Conservation (phyloP, 2,329 filamentous ascomycete species). For the Neofusicoccum sp. region DNA sequence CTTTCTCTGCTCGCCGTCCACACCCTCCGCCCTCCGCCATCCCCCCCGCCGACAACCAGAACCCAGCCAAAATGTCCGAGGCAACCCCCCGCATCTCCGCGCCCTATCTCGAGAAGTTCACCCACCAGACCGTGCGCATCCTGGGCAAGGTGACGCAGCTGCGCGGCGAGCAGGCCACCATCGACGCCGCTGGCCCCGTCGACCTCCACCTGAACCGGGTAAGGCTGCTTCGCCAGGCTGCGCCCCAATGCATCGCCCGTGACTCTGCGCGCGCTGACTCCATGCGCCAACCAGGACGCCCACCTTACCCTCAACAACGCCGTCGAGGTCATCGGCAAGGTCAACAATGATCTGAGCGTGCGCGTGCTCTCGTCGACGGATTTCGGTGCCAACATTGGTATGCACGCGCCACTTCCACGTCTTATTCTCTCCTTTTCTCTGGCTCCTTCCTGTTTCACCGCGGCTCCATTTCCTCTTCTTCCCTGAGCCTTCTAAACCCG, state of each 20-base stretch:
- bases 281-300: conserved; percentile 58
- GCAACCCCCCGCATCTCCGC: conserved; percentile 82
- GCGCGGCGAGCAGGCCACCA: conserved; percentile 75
- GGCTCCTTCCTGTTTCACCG: neutral
- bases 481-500: neutral
- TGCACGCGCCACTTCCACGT: conserved; percentile 38
- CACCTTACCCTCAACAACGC: conserved; percentile 71
- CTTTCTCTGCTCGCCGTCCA: neutral
- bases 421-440: neutral
- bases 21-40: neutral
- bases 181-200: conserved; percentile 79
- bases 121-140: conserved; percentile 73
- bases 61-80: conserved; percentile 61
- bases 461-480: neutral
- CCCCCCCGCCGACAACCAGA: neutral
- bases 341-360: conserved; percentile 71
- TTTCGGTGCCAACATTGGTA: conserved; percentile 70
- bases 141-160: conserved; percentile 84
- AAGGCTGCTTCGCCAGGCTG: conserved; percentile 32
- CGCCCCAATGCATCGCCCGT: neutral
- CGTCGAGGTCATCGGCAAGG: conserved; percentile 78
- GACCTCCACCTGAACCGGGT: conserved; percentile 75
- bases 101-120: conserved; percentile 74
- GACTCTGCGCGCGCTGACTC: neutral
- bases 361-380: conserved; percentile 71